Percentiles rank a stretch among this genome's conserved stretches.
Conservation (phyloP, 495 filamentous ascomycete species). For the Thermochaetoides thermophila region DNA sequence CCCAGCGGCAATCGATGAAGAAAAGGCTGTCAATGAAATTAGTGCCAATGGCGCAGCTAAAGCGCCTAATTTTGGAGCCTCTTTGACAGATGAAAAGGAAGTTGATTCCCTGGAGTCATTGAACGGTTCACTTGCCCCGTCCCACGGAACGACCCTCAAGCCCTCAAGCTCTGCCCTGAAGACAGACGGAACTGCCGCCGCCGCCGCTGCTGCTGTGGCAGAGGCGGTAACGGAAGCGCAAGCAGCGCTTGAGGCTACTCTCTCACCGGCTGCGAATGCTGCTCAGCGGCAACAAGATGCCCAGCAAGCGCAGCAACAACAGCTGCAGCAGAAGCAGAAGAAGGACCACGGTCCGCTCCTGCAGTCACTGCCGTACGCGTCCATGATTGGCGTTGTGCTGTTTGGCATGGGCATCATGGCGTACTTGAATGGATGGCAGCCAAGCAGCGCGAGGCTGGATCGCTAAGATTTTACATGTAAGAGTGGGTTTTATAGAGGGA, state of each 20-base stretch:
- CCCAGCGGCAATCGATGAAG: background rate
- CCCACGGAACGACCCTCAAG: constrained; percentile 1
- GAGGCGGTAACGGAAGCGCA: too few species aligned
- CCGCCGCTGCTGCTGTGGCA: background rate
- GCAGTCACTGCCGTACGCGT: constrained; percentile 67
- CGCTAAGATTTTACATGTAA: too few species aligned
- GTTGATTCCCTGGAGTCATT: background rate
- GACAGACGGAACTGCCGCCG: background rate
- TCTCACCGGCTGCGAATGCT: too few species aligned
- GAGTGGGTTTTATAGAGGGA: too few species aligned
- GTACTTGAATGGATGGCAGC: constrained; percentile 78
- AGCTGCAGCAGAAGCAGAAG: constrained; percentile 10
- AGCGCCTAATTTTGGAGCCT: background rate
- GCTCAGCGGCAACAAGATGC: too few species aligned
- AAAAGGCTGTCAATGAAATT: background rate
- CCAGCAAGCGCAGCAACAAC: too few species aligned
- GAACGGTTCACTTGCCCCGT: background rate
- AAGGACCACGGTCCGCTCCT: constrained; percentile 33
- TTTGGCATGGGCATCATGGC: constrained; percentile 88
- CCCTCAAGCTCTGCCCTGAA: too few species aligned
- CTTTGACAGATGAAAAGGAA: constrained; percentile 10
- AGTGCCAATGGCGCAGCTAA: background rate
- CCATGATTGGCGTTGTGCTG: constrained; percentile 77
- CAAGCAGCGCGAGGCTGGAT: too few species aligned
- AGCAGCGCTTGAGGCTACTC: too few species aligned